Evolutionary conservation across 1,284 basidiomycete species (phyloP).

Genomic region (Papiliotrema fonsecae): DNA sequence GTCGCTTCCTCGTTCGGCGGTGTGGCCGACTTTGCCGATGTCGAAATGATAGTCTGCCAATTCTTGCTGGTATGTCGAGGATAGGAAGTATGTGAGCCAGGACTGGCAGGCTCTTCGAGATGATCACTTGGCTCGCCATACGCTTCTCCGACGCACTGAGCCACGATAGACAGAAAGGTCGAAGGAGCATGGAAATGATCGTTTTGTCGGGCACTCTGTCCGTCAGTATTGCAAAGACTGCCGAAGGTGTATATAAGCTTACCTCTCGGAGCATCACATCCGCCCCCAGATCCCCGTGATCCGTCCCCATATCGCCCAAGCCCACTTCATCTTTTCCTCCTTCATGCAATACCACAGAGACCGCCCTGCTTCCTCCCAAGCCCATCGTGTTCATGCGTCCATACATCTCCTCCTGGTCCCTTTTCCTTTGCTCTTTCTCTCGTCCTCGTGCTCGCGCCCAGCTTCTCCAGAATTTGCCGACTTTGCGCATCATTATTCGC

Average conservation of each 20-base stretch:
- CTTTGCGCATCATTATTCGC: conserved; percentile 9
- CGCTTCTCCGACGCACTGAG: conserved; percentile 22
- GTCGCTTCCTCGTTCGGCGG: conserved; percentile 18
- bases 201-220: conserved; percentile 20
- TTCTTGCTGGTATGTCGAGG: not conserved
- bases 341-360: not conserved
- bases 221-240: not conserved
- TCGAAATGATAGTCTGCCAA: conserved; percentile 20
- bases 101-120: not conserved
- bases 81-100: conserved; percentile 1
- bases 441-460: conserved; percentile 14
- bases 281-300: conserved; percentile 16
- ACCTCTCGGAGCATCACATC: conserved; percentile 21
- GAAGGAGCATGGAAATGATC: conserved; percentile 27
- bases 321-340: not conserved
- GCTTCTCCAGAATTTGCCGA: conserved; percentile 17
- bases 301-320: not conserved
- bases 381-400: conserved; percentile 24
- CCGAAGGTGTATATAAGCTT: not conserved
- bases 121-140: not conserved
- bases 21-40: conserved; percentile 14
- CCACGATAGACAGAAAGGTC: conserved; percentile 30
- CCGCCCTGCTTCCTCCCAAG: conserved; percentile 9
- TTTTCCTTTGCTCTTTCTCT: conserved; percentile 10
- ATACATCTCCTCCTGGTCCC: conserved; percentile 17